phyloP scores from a whole-genome alignment of 768 basidiomycete species.

The Lactarius vividus region DNA sequence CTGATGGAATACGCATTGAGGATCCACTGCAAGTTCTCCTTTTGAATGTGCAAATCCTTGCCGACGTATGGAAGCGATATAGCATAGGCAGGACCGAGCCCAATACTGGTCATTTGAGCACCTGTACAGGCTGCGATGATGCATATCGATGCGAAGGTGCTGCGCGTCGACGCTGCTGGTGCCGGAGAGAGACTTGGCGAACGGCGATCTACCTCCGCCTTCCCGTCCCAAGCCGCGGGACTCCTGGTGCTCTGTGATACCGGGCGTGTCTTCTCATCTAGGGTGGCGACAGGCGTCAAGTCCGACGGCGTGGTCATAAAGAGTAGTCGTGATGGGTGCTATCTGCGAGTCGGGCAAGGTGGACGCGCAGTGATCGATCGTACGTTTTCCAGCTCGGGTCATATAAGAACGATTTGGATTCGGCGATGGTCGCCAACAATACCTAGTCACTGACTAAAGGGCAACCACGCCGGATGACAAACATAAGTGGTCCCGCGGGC shows the following conservation, averaged over 20 bases:
- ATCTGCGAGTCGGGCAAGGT: background rate
- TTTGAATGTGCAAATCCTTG: slow-evolving; percentile 45
- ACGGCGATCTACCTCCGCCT: no score
- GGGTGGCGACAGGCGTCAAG: background rate
- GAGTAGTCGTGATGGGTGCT: no score
- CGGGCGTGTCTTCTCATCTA: background rate
- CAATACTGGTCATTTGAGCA: slow-evolving; percentile 34
- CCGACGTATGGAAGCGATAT: slow-evolving; percentile 36
- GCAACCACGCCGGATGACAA: no score
- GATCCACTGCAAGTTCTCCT: slow-evolving; percentile 63
- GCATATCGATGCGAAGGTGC: slow-evolving; percentile 15
- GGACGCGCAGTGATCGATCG: no score
- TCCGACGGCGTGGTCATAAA: background rate
- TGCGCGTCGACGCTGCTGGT: background rate
- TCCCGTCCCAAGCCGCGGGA: background rate
- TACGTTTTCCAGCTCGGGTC: no score
- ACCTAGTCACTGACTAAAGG: no score
- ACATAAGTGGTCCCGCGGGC: no score
- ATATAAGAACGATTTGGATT: no score
- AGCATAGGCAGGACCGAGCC: slow-evolving; percentile 29
- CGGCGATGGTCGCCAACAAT: no score
- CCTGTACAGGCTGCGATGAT: slow-evolving; percentile 34
- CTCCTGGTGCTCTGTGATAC: background rate
- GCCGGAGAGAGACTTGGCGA: background rate
- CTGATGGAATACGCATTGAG: slow-evolving; percentile 65